Conservation (phyloP, 352 stramenopile genomes). For the Phytopythium ostracodes region DNA sequence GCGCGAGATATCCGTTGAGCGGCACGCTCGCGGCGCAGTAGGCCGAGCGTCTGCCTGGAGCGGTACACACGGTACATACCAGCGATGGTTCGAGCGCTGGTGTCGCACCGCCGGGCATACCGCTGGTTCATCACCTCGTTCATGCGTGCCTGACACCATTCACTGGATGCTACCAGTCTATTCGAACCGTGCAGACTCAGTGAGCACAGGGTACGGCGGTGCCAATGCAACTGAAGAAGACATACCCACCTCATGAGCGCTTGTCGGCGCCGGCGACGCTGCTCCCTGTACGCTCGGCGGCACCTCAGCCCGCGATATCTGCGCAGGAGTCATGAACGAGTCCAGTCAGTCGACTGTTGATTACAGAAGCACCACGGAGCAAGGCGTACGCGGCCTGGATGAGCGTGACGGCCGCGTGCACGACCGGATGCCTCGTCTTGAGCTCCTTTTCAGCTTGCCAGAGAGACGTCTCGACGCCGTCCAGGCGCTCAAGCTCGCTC, state of each 20-base stretch:
- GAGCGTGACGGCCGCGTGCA: slow-evolving; percentile 19
- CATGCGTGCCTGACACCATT: slow-evolving; percentile 41
- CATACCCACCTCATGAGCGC: slow-evolving; percentile 4
- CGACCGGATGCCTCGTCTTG: slow-evolving; percentile 14
- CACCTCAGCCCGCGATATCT: slow-evolving; percentile 22
- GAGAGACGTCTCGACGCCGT: slow-evolving; percentile 6
- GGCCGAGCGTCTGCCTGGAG: slow-evolving; percentile 19
- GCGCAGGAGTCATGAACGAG: not conserved
- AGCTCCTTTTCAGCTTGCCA: slow-evolving; percentile 13
- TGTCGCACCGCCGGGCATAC: slow-evolving; percentile 15
- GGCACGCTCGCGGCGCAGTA: slow-evolving; percentile 21
- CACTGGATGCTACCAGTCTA: slow-evolving; percentile 29
- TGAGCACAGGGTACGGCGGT: not conserved
- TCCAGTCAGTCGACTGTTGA: not conserved
- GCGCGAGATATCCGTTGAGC: slow-evolving; percentile 18
- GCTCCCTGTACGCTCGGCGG: slow-evolving; percentile 9
- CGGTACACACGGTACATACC: slow-evolving; percentile 30
- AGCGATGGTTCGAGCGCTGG: slow-evolving; percentile 17
- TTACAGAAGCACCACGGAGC: not conserved
- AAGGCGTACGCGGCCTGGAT: slow-evolving; percentile 29
- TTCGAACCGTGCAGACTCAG: not conserved
- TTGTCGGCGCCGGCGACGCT: slow-evolving; percentile 10
- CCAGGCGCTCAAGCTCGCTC: slow-evolving; percentile 24
- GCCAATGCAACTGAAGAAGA: not conserved
- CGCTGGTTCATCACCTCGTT: slow-evolving; percentile 19